Evolutionary conservation across 768 basidiomycete genomes (phyloP).

Genomic region (Tricholoma saponaceum): DNA sequence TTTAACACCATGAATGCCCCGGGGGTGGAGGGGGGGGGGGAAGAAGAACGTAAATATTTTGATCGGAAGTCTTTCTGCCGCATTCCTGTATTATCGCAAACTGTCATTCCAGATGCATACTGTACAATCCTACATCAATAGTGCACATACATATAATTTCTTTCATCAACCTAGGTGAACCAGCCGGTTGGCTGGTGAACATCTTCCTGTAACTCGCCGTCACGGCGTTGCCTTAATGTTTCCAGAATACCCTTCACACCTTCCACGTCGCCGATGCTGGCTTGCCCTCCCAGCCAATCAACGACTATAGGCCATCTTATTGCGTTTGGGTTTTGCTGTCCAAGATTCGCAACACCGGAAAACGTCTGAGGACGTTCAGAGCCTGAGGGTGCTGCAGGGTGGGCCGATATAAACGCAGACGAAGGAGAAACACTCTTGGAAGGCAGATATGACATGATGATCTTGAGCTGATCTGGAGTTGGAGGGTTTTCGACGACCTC

Average conservation of each 20-base stretch:
- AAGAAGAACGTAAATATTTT: too few species aligned
- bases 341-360: slow-evolving; percentile 46
- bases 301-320: slow-evolving; percentile 82
- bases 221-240: slow-evolving; percentile 56
- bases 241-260: slow-evolving; percentile 70
- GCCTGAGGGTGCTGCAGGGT: slow-evolving; percentile 43
- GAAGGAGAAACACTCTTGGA: slow-evolving; percentile 34
- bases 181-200: slow-evolving; percentile 49
- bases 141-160: neutral
- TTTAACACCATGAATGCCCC: too few species aligned
- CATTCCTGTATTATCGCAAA: too few species aligned
- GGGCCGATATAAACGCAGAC: slow-evolving; percentile 55
- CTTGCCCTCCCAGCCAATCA: slow-evolving; percentile 67
- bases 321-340: slow-evolving; percentile 49
- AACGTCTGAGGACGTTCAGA: slow-evolving; percentile 36
- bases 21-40: too few species aligned
- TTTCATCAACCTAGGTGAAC: slow-evolving; percentile 33
- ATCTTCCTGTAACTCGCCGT: slow-evolving; percentile 53
- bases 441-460: slow-evolving; percentile 60
- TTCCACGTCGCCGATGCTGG: slow-evolving; percentile 62
- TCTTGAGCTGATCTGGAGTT: slow-evolving; percentile 62
- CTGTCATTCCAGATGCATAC: neutral
- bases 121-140: neutral
- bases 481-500: slow-evolving; percentile 68
- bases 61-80: too few species aligned